These are phyloP conservation scores for Vaucheria bursata DNA, from an alignment of 352 stramenopile genomes.

Conservation along the genomic window DNA sequence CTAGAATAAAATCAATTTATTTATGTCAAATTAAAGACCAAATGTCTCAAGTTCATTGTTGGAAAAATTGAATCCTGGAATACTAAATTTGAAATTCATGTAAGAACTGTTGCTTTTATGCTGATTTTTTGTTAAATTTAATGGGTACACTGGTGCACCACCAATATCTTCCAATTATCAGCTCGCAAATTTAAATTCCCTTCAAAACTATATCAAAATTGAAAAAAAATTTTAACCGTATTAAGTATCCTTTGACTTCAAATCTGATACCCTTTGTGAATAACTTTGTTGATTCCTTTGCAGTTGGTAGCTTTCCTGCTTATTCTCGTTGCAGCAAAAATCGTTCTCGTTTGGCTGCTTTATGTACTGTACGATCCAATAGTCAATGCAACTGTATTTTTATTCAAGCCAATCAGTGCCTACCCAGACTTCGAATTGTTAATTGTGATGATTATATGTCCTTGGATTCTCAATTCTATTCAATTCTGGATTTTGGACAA, in stretches of 20 bases:
- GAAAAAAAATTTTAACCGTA: not conserved
- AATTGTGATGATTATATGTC: not conserved
- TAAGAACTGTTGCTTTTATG: no score
- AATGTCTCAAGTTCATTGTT: not conserved
- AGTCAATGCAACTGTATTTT: not conserved
- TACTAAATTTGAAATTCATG: not conserved
- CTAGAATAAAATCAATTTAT: not conserved
- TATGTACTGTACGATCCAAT: not conserved
- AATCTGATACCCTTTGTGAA: not conserved
- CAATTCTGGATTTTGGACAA: constrained; percentile 1
- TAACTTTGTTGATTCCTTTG: not conserved
- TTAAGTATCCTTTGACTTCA: not conserved
- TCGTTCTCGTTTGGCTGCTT: not conserved
- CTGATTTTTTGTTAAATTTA: no score
- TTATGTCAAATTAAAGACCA: not conserved
- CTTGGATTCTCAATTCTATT: not conserved
- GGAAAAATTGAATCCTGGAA: not conserved
- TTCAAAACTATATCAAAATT: not conserved
- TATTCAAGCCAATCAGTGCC: not conserved
- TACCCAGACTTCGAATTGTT: not conserved
- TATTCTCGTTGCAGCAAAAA: not conserved
- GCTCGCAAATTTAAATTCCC: not conserved
- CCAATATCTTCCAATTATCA: not conserved
- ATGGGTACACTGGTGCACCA: not conserved
- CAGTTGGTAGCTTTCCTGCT: not conserved